A percentile compares a stretch with the other conserved stretches of the same genome.
Conservation (phyloP, 2,329 filamentous ascomycete species). For the Aspergillus ibericus region DNA sequence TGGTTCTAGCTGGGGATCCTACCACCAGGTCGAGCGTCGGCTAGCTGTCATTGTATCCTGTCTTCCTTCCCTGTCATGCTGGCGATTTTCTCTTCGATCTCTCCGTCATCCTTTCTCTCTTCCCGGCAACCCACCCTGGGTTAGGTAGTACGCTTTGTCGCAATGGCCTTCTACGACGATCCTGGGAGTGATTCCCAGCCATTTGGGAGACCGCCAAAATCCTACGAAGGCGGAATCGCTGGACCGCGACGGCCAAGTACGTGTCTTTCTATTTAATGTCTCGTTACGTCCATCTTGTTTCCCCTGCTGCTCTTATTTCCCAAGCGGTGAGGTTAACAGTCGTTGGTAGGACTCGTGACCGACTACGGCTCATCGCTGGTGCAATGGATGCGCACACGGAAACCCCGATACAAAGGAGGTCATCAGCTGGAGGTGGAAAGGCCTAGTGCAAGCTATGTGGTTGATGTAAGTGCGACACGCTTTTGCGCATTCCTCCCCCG, state of each 20-base stretch:
- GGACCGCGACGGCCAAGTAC: slow-evolving; percentile 45
- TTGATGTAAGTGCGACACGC: slow-evolving; percentile 66
- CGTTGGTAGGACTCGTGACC: slow-evolving; percentile 72
- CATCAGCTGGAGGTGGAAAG: slow-evolving; percentile 76
- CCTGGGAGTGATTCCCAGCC: slow-evolving; percentile 35
- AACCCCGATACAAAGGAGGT: slow-evolving; percentile 70
- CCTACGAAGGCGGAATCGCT: slow-evolving; percentile 34
- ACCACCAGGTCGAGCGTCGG: slow-evolving; percentile 1
- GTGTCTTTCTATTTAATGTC: slow-evolving; percentile 9
- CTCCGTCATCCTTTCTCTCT: slow-evolving; percentile 15
- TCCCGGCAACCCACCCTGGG: slow-evolving; percentile 7
- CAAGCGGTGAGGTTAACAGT: slow-evolving; percentile 16
- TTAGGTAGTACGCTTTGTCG: slow-evolving; percentile 9
- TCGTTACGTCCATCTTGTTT: not conserved
- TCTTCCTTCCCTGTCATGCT: slow-evolving; percentile 19
- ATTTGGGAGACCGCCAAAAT: slow-evolving; percentile 31
- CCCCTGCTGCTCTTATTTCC: not conserved
- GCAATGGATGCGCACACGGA: slow-evolving; percentile 85
- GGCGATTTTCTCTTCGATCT: slow-evolving; percentile 13
- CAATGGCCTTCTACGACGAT: slow-evolving; percentile 44
- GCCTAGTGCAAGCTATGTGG: slow-evolving; percentile 83
- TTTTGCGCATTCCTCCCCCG: not conserved
- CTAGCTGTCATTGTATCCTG: not conserved
- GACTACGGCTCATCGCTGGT: slow-evolving; percentile 89
- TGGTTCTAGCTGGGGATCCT: slow-evolving; percentile 2